Conservation (phyloP, 345 rosid species). For the Cardamine occulta region DNA sequence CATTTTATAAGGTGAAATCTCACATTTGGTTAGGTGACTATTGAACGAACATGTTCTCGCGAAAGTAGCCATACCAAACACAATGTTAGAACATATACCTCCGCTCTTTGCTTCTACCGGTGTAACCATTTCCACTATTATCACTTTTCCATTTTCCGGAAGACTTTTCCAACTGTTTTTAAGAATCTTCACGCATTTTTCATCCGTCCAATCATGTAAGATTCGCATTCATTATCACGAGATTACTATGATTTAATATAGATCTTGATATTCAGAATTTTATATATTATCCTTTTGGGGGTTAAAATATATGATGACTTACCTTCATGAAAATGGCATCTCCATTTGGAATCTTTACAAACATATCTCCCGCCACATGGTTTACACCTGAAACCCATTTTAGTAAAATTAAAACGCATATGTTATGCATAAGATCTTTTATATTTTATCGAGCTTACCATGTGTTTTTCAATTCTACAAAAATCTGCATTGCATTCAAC, state of each 20-base stretch:
- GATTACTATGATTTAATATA: background rate
- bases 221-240: slow-evolving; percentile 36
- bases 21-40: too few relatives aligned
- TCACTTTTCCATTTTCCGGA: slow-evolving; percentile 45
- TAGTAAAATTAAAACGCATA: too few relatives aligned
- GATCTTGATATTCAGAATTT: background rate
- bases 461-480: too few relatives aligned
- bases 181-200: slow-evolving; percentile 46
- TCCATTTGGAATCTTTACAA: slow-evolving; percentile 58
- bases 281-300: background rate
- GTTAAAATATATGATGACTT: background rate
- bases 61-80: slow-evolving; percentile 17
- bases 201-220: slow-evolving; percentile 48
- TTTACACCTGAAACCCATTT: too few relatives aligned
- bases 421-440: too few relatives aligned
- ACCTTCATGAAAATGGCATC: slow-evolving; percentile 89
- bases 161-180: slow-evolving; percentile 49
- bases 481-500: too few relatives aligned
- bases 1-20: too few relatives aligned
- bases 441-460: too few relatives aligned
- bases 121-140: slow-evolving; percentile 45
- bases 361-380: slow-evolving; percentile 46
- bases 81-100: slow-evolving; percentile 39
- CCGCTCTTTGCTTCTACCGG: slow-evolving; percentile 26
- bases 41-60: too few relatives aligned